Base-by-base conservation (phyloP, 225 moss, liverwort and hornwort species). In the Neckera pumila region DNA sequence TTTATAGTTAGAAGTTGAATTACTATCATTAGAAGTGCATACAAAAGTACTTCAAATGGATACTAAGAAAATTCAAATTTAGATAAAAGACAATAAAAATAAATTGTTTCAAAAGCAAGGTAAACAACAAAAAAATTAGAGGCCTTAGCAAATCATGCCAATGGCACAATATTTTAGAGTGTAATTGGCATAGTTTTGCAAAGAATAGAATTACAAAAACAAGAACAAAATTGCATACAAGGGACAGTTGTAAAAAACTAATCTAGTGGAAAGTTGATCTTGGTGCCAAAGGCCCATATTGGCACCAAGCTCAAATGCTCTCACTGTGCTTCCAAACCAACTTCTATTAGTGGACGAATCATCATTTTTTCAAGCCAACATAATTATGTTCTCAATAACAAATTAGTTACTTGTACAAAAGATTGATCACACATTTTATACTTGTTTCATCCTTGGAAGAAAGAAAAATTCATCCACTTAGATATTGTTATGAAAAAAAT, bases 351-450 rank as follows among this genome's bases (percentile, higher is more conserved):
- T 38, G 4, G 3, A 4, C 42, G 9, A 71, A 42, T 26, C 26
- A 15, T 71, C 5, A 42, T 3, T 42, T 42, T 71, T 26, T 2
- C 1, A 26, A 71, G 33, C 63, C 3, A 64, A 3, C 5, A 64
- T 0, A 2, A 71, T 42, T 15, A 27, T 15, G 3, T 15, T 71
- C 0, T 5, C 5, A 26, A 71, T 42, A 26, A 5, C 3, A 6
- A 70, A 3, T 70, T 70, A 26, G 5, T 25, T 26, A 38, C 8
- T 15, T 70, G 0, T 26, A 14, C 2, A 42, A 0, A 71, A 71
- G 14, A 70, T 70, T 14, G 3, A 14, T 70, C 14, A 36, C 8
- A 36, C 36, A 36, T 65, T 36, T 65, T 36, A 40, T 70, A 25
- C 8, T 70, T 22, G 12, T 36, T 36, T 38, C 23, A 23, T 67